Base-by-base conservation (phyloP, 1,284 basidiomycete species). In the Pseudozyma sp. region DNA sequence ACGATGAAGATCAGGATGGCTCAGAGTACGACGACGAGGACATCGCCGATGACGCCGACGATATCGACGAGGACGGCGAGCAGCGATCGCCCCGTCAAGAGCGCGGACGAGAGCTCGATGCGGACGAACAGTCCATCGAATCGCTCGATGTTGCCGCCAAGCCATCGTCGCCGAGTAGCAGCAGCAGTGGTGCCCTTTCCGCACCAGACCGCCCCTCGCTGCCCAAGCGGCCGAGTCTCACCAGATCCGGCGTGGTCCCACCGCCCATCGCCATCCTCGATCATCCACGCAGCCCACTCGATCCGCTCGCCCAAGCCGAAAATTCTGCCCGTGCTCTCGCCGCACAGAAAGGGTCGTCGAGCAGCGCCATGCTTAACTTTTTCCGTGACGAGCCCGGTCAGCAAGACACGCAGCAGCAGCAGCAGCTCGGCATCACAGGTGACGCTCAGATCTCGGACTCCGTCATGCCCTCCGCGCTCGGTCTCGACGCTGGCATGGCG, bases 211-310 rank as follows among this genome's bases (percentile, higher is more conserved):
- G 71, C 4, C 77, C 78, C 0, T 44, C 48, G 17, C 48, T 73
- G 17, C 78, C 73, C 16, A 79, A 70, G 60, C 72, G 78, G 33
- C 80, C 80, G 5, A 77, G 76, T 49, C 67, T 81, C 19, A 78
- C 78, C 17, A 52, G 76, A 31, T 72, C 74, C 10, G 59, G 67
- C 30, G 71, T 69, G n/a, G 80, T 80, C 3, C 69, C 71, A 7
- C 73, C 76, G 17, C 65, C 72, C 16, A 63, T 69, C 54, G 47
- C 49, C 19, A 54, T 64, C 40, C 10, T 63, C 24, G 70, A 73
- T 11, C 65, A 60, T 13, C 11, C 52, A 8, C 60, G 55, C 29
- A 46, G 50, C 17, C 56, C 60, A 7, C 30, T 66, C 19, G 67
- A 66, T 61, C 71, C 67, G 5, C 54, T 75, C 11, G 68, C 49